phyloP scores from a whole-genome alignment of 495 filamentous ascomycete genomes.

The Hyaloscypha hepaticicola region DNA sequence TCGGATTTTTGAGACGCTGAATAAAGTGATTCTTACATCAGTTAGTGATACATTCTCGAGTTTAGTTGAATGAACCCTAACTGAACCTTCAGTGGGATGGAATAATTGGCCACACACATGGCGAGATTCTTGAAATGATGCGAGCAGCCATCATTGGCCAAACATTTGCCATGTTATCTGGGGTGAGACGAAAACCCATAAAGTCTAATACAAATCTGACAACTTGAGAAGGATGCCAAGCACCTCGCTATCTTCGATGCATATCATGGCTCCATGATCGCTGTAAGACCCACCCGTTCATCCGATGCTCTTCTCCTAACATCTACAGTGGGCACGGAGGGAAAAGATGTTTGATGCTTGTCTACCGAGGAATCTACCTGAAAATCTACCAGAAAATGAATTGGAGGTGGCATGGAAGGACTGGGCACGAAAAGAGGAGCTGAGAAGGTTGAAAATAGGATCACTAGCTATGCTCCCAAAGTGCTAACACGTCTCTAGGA shows the following conservation, averaged over 20 bases:
- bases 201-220: background rate
- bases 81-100: background rate
- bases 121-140: conserved; percentile 15
- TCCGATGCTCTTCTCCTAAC: background rate
- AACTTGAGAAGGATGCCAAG: conserved; percentile 13
- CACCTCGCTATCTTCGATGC: conserved; percentile 27
- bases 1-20: conserved; percentile 9
- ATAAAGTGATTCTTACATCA: background rate
- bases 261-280: conserved; percentile 29
- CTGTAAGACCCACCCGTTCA: too few species aligned
- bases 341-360: conserved; percentile 15
- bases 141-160: conserved; percentile 28
- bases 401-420: conserved; percentile 21
- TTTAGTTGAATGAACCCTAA: background rate
- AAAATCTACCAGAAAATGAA: conserved; percentile 6
- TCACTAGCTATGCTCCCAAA: too few species aligned
- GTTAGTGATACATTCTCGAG: background rate
- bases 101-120: background rate
- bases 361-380: background rate
- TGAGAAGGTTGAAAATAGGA: conserved; percentile 4
- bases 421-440: conserved; percentile 27
- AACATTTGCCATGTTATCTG: conserved; percentile 29
- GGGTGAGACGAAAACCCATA: conserved; percentile 16
- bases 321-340: conserved; percentile 25
- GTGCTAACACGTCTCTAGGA: conserved; percentile 11